phyloP scores from a whole-genome alignment of 306 rosid genomes.

The Clitoria ternatea region DNA sequence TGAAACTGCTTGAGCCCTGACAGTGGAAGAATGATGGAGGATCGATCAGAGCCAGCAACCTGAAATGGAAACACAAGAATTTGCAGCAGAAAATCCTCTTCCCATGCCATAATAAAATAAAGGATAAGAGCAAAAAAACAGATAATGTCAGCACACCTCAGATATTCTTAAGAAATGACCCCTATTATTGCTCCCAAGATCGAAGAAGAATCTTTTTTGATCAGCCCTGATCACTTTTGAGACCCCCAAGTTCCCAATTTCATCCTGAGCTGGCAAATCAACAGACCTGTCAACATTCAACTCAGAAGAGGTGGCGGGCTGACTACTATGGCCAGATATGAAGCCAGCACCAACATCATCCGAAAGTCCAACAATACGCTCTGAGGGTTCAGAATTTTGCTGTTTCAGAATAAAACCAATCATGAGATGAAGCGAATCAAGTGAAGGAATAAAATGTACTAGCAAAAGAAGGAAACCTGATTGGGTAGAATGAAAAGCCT shows the following conservation, averaged over 20 bases:
- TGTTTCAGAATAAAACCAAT: constrained; percentile 39
- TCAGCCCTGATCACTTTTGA: constrained; percentile 97
- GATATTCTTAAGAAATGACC: constrained; percentile 99
- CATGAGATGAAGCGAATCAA: constrained; percentile 24
- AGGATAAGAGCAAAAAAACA: constrained; percentile 1
- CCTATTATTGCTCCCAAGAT: constrained; percentile 95
- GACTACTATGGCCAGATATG: constrained; percentile 91
- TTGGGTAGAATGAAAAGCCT: constrained; percentile 89
- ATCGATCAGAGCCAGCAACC: constrained; percentile 99
- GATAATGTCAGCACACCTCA: constrained; percentile 52
- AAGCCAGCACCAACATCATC: constrained; percentile 99
- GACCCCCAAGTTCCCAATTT: constrained; percentile 78
- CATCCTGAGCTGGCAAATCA: constrained; percentile 85
- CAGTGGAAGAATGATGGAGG: constrained; percentile 96
- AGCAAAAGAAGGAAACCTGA: constrained; percentile 60
- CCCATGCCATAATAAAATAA: not conserved
- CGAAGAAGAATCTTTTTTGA: constrained; percentile 94
- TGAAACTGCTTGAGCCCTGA: constrained; percentile 98
- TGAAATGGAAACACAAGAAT: constrained; percentile 40
- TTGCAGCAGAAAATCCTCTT: constrained; percentile 24
- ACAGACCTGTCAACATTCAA: constrained; percentile 80
- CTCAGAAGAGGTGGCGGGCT: constrained; percentile 77
- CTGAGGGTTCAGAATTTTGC: constrained; percentile 89
- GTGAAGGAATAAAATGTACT: not conserved
- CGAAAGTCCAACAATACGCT: constrained; percentile 87